Evolutionary conservation across 2,329 filamentous ascomycete genomes (phyloP).

Genomic region (Penicillium glabrum): DNA sequence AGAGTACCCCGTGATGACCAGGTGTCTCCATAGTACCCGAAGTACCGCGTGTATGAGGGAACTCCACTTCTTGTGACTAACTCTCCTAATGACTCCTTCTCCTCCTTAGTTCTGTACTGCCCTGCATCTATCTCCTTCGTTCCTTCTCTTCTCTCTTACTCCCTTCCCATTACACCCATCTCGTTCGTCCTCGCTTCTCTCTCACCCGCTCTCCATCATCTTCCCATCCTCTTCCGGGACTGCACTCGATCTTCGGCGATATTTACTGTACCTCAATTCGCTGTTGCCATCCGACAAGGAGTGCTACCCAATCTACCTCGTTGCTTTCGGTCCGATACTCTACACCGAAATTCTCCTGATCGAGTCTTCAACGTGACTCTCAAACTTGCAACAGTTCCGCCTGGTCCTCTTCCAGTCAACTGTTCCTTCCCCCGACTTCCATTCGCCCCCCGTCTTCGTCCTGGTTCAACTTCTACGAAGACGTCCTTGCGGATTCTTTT

Average conservation of each 20-base stretch:
- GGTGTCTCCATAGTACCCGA: neutral
- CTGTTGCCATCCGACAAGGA: conserved; percentile 4
- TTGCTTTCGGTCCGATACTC: neutral
- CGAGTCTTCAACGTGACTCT: neutral
- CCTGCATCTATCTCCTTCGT: conserved; percentile 22
- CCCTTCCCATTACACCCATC: conserved; percentile 8
- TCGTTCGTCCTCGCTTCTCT: conserved; percentile 8
- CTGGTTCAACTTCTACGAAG: neutral
- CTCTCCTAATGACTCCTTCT: conserved; percentile 5
- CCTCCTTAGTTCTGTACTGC: conserved; percentile 14
- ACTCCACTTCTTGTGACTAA: neutral
- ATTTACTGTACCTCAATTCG: neutral
- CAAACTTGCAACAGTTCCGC: neutral
- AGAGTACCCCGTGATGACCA: neutral
- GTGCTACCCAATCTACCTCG: neutral
- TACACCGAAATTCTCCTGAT: neutral
- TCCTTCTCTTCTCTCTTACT: conserved; percentile 14
- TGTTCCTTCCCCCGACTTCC: neutral
- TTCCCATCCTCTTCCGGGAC: conserved; percentile 2
- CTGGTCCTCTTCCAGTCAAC: neutral
- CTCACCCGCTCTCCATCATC: conserved; percentile 5
- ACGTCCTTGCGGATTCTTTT: neutral
- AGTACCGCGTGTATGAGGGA: neutral
- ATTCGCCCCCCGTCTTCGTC: conserved; percentile 6
- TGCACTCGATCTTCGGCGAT: conserved; percentile 1